A percentile compares a stretch with the other conserved stretches of the same genome.
phyloP scores from a whole-genome alignment of 495 filamentous ascomycete genomes.

The Hypoxylon perforatum region DNA sequence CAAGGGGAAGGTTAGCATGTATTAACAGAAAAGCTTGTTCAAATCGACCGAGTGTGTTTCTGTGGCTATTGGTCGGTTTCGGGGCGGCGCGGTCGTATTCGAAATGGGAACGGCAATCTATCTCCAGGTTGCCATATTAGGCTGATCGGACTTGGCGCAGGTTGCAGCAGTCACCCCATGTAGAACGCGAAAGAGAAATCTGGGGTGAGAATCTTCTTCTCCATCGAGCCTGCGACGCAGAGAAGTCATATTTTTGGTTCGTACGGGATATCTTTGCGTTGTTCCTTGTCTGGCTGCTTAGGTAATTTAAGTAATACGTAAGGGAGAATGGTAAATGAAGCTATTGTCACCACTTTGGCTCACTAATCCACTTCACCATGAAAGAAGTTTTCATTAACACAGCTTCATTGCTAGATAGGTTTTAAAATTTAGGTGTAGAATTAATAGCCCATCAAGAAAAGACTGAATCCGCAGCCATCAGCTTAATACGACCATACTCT shows the following conservation, averaged over 20 bases:
- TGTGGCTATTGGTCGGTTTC: constrained; percentile 5
- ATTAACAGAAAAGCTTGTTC: constrained; percentile 24
- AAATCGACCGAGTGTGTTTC: not conserved
- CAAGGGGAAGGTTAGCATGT: constrained; percentile 6
- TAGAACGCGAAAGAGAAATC: not conserved
- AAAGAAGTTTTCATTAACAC: not conserved
- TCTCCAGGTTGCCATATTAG: constrained; percentile 28
- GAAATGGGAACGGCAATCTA: constrained; percentile 26
- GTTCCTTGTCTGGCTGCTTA: not conserved
- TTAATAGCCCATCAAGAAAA: no score
- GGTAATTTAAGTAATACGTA: no score
- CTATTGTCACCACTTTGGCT: no score
- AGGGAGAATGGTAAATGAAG: no score
- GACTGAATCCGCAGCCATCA: no score
- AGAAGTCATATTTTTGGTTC: no score
- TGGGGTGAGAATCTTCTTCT: not conserved
- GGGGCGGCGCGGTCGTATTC: constrained; percentile 16
- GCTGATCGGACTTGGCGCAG: constrained; percentile 5
- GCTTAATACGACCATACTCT: constrained; percentile 35
- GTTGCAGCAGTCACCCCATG: not conserved
- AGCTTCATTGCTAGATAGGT: no score
- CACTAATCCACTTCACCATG: no score
- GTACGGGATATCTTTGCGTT: no score
- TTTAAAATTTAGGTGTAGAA: no score
- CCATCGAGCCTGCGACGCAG: no score